A percentile compares a stretch with the other conserved stretches of the same genome.
These are phyloP conservation scores for Trametes sanguinea DNA, from an alignment of 768 basidiomycete genomes.

Conservation along the genomic window DNA sequence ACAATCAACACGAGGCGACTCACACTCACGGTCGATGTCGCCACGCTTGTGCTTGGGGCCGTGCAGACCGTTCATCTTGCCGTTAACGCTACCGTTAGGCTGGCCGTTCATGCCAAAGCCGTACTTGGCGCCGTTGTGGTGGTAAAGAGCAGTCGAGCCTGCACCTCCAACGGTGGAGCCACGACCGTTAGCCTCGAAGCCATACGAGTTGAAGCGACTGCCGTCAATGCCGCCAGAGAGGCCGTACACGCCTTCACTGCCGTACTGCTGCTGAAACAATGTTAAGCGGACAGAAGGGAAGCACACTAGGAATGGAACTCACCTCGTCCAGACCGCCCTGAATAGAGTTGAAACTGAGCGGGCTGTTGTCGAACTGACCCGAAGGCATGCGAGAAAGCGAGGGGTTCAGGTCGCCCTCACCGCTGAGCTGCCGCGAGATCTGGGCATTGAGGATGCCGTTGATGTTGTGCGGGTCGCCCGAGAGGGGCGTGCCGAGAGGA, in stretches of 20 bases:
- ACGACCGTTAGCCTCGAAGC: slow-evolving; percentile 52
- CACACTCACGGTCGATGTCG: slow-evolving; percentile 87
- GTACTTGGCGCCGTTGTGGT: slow-evolving; percentile 77
- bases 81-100: slow-evolving; percentile 48
- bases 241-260: slow-evolving; percentile 53
- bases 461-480: slow-evolving; percentile 50
- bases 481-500: slow-evolving; percentile 57
- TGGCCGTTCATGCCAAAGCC: slow-evolving; percentile 65
- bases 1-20: slow-evolving; percentile 19
- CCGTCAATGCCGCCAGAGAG: slow-evolving; percentile 51
- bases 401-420: slow-evolving; percentile 64
- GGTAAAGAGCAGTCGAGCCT: slow-evolving; percentile 77
- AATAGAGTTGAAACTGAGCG: slow-evolving; percentile 56
- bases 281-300: not conserved
- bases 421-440: slow-evolving; percentile 49
- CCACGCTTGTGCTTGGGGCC: slow-evolving; percentile 95
- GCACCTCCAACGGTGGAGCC: slow-evolving; percentile 39
- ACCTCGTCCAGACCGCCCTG: slow-evolving; percentile 62
- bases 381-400: slow-evolving; percentile 69
- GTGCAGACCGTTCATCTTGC: slow-evolving; percentile 88
- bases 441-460: slow-evolving; percentile 63
- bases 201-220: slow-evolving; percentile 58
- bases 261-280: slow-evolving; percentile 47
- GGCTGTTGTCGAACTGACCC: slow-evolving; percentile 52
- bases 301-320: slow-evolving; percentile 22